These are phyloP conservation scores for Linum trigynum DNA, from an alignment of 345 rosid genomes.

Conservation along the genomic window DNA sequence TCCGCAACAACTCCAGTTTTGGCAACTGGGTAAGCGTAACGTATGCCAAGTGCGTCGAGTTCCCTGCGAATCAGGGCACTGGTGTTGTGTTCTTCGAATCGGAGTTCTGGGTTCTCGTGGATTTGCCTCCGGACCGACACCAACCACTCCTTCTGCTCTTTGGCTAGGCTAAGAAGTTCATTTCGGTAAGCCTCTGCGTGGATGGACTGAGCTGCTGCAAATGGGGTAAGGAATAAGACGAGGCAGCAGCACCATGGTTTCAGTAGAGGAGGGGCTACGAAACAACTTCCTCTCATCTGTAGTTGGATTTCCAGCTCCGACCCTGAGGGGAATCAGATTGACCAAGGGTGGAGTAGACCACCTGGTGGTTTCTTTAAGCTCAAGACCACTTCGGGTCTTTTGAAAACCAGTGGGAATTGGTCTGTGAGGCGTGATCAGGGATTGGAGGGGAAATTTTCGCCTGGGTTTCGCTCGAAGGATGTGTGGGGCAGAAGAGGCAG, in stretches of 20 bases:
- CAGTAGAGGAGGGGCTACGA: background rate
- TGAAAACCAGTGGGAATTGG: too few relatives aligned
- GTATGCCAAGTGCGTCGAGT: slow-evolving; percentile 48
- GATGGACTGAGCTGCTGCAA: background rate
- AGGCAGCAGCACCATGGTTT: background rate
- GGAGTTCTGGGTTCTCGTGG: slow-evolving; percentile 81
- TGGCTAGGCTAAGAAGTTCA: slow-evolving; percentile 35
- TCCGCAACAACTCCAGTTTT: slow-evolving; percentile 63
- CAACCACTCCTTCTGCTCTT: slow-evolving; percentile 48
- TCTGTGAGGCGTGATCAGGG: too few relatives aligned
- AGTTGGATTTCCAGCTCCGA: background rate
- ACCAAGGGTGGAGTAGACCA: too few relatives aligned
- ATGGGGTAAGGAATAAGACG: slow-evolving; percentile 11
- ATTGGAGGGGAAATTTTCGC: too few relatives aligned
- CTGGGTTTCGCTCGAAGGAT: too few relatives aligned
- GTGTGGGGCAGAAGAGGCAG: too few relatives aligned
- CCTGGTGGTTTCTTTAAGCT: too few relatives aligned
- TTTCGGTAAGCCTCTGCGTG: slow-evolving; percentile 17
- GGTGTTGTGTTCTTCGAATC: slow-evolving; percentile 59
- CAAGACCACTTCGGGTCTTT: too few relatives aligned
- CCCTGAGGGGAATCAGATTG: too few relatives aligned
- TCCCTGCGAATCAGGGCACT: slow-evolving; percentile 58
- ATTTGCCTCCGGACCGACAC: slow-evolving; percentile 53
- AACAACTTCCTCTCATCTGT: background rate
- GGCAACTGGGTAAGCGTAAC: slow-evolving; percentile 56